Evolutionary conservation across 192 early-diverging fungal species (phyloP), one percentile per base, ranked within the genome.

Genomic region (Backusella sp.): DNA sequence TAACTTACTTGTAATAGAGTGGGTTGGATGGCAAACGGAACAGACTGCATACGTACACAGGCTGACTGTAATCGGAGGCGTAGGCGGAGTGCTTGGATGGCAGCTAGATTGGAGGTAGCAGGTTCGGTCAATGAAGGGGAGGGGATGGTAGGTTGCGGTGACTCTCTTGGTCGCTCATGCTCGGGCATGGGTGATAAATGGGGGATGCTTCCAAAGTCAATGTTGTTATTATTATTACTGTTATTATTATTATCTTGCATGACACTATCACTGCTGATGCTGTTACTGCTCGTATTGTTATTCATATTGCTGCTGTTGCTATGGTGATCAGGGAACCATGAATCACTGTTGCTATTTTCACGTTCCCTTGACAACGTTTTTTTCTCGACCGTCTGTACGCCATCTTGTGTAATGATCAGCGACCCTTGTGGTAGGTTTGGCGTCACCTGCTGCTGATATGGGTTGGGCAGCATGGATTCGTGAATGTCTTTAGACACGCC

Each of bases 1-100:
- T n/a, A n/a, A n/a, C 15, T 36, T 77, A 81, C 80, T 73, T 81
- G 80, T n/a, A 81, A 34, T 9, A 72, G 28, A 46, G 80, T 77
- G 7, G 80, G 80, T 44, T 77, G 70, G 35, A 72, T 66, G 19
- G 73, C 66, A 49, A 46, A 71, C 0, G 75, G 72, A 62, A 74
- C 41, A 8, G 68, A 62, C 6, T 77, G 30, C 53, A 73, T 73
- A 67, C 70, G 73, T 67, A 75, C 46, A 52, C 53, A 72, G 1
- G 76, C 69, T 7, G 76, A 73, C 39, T 75, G 76, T 30, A 77
- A 42, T 19, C 73, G 66, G n/a, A 81, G 35, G 8, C 76, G 37
- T 21, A 81, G 52, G 14, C 76, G 76, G 5, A 81, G 52, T n/a
- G 73, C 41, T 75, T 81, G 80, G 59, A 75, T 72, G 2, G 80